Evolutionary conservation across 169 alveolate genomes (phyloP), one percentile per base, ranked within the genome.

Genomic region (Plasmodium knowlesi): DNA sequence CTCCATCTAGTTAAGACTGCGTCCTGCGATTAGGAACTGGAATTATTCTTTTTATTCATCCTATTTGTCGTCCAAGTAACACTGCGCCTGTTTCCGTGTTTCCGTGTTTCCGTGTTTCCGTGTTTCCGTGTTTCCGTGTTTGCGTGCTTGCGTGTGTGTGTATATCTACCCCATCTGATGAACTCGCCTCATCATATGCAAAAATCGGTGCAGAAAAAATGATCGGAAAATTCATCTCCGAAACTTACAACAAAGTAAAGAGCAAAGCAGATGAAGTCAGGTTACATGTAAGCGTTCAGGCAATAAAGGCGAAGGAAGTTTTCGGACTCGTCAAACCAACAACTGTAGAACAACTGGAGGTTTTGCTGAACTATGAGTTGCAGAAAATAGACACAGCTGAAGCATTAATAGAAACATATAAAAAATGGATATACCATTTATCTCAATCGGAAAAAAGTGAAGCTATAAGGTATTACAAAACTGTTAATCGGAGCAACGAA

Each of bases 341-440:
- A 19, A 85, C 93, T 28, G 34, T 30, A 16, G 93, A 85, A 19
- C 80, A 85, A 73, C 32, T 85, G 46, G 93, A 85, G 39, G 32
- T 85, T 25, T 85, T 85, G 50, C 80, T 85, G 74, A 85, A 85
- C 41, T 85, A 73, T 30, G 93, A 85, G 39, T 50, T 85, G 22
- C 93, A 85, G 41, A 84, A 85, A 74, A 85, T 85, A n/a, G 93
- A 85, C 28, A 43, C 93, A 43, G 93, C 83, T 32, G 93, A 85
- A 30, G 37, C 84, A 12, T 53, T 85, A 74, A 76, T 85, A 37
- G 76, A 57, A 73, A 85, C 93, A 43, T 85, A 85, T 46, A 85
- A 85, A 50, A 85, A 85, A 85, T 85, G 93, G 93, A 85, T 85
- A 73, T 74, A 85, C 78, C 73, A 85, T 30, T 46, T 85, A 85